A percentile compares a stretch with the other conserved stretches of the same genome.
Evolutionary conservation across 768 basidiomycete species (phyloP).

Genomic region (Scleroderma citrinum): DNA sequence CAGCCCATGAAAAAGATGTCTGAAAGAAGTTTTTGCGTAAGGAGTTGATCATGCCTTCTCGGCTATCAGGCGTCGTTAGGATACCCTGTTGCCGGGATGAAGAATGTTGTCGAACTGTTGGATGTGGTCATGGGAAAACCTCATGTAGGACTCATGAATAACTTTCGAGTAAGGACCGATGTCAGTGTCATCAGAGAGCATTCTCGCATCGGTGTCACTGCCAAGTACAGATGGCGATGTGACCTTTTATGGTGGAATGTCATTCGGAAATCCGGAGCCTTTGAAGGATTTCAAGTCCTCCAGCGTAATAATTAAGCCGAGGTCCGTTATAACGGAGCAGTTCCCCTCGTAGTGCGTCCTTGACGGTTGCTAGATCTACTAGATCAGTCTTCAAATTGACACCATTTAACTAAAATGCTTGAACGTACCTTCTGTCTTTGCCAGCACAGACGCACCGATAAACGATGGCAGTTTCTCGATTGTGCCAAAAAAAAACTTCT

Average conservation of each 20-base stretch:
- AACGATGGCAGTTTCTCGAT: neutral
- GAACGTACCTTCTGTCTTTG: neutral
- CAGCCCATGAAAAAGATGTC: neutral
- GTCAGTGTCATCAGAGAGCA: neutral
- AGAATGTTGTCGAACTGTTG: neutral
- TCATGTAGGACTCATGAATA: slow-evolving; percentile 1
- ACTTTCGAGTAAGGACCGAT: neutral
- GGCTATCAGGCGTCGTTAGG: neutral
- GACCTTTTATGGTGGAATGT: neutral
- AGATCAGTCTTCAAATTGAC: neutral
- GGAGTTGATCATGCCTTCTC: neutral
- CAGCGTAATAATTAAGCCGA: neutral
- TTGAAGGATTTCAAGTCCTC: neutral
- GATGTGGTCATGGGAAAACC: neutral
- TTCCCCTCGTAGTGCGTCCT: neutral
- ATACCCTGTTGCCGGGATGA: neutral
- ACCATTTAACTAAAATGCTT: neutral
- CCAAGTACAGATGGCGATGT: neutral
- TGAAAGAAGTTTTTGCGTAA: neutral
- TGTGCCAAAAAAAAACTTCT: neutral
- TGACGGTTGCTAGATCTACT: neutral
- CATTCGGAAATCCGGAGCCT: neutral
- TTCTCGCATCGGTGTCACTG: neutral
- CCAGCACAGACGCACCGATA: neutral
- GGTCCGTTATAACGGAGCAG: neutral